Evolutionary conservation across 2,329 filamentous ascomycete species (phyloP), one percentile per base, ranked within the genome.

Genomic region (Coniochaeta prunicola): DNA sequence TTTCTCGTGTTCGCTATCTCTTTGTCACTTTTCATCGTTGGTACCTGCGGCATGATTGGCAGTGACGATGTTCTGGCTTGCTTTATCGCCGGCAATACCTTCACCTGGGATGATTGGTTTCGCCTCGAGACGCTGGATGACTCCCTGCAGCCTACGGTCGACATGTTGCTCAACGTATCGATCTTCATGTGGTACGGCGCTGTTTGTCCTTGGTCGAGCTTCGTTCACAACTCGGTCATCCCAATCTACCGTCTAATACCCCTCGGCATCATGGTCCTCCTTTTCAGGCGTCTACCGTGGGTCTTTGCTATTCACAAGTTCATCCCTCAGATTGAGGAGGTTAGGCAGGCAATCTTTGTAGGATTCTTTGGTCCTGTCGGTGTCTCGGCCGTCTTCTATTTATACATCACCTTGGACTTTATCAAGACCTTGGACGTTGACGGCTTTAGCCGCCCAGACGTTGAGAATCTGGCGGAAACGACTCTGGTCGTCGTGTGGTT

Each of bases 81-180:
- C 74, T 97, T 97, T 69, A 87, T 96, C 65, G 92, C 92, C 2
- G 92, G 92, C 1, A 96, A 96, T 67, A 84, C 84, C 1, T 96
- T 97, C 65, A 96, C 91, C 0, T 93, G 91, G 86, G 92, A 96
- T 69, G 91, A 96, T 73, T 96, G 91, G 91, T 97, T 96, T 73
- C 88, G 92, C 0, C 77, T 93, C 1, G 90, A 96, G 71, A 97
- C 92, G 0, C 77, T 88, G 65, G 92, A 96, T 65, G 93, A 97
- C 68, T 92, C 90, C 1, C 81, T 97, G n/a, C 92, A 97, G 69
- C 92, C 92, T 0, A 96, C 92, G 0, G 89, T 97, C 53, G 92
- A 97, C 70, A 96, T 96, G 91, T 80, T 97, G 1, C 86, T 97
- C 59, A 97, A 97, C 69, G 84, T 96, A 3, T 80, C 87, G 19